Evolutionary conservation across 2,329 filamentous ascomycete genomes (phyloP).

Genomic region (Spiromastix sp.): DNA sequence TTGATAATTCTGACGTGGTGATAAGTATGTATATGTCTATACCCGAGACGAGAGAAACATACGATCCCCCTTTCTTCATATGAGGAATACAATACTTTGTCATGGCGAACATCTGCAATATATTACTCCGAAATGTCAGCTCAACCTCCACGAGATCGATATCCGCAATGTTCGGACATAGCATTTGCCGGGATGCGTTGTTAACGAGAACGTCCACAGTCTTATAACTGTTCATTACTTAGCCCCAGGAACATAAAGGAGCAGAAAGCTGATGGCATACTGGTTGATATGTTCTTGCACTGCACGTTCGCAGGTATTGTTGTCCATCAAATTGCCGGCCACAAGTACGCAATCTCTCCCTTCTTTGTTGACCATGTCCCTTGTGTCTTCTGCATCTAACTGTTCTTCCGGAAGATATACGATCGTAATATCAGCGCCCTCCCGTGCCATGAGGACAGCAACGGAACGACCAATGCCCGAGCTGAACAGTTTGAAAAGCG

Average conservation of each 20-base stretch:
- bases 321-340: constrained; percentile 39
- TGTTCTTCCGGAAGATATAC: constrained; percentile 48
- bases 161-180: constrained; percentile 42
- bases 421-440: constrained; percentile 48
- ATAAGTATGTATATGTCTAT: not conserved
- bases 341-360: constrained; percentile 40
- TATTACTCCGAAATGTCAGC: constrained; percentile 47
- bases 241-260: constrained; percentile 1
- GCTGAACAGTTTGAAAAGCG: constrained; percentile 19
- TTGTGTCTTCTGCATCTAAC: constrained; percentile 45
- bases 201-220: constrained; percentile 45
- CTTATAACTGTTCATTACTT: constrained; percentile 22
- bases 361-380: constrained; percentile 42
- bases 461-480: constrained; percentile 47
- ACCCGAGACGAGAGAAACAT: constrained; percentile 13
- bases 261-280: constrained; percentile 17
- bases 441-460: constrained; percentile 46
- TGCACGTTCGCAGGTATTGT: constrained; percentile 40
- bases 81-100: constrained; percentile 47
- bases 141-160: constrained; percentile 47
- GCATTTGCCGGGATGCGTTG: constrained; percentile 48
- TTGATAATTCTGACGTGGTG: constrained; percentile 42
- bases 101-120: constrained; percentile 50
- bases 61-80: constrained; percentile 42
- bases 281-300: constrained; percentile 45